These are phyloP conservation scores for Dipodascopsis uninucleata DNA, from an alignment of 805 yeast species.

Conservation along the genomic window DNA sequence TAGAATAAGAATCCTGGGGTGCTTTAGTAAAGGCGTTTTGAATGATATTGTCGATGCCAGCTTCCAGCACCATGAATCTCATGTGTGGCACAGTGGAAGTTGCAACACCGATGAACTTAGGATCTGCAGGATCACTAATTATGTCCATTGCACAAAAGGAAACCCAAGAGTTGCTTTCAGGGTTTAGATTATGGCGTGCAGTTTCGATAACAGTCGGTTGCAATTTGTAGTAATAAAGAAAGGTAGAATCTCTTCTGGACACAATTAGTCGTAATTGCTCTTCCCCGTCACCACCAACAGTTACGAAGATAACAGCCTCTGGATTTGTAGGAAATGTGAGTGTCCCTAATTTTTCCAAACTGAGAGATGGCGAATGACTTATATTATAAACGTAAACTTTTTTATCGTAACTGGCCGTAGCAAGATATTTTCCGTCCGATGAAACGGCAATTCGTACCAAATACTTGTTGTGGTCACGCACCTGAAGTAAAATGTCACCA, in stretches of 20 bases:
- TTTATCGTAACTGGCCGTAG: conserved; percentile 38
- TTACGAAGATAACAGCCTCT: conserved; percentile 22
- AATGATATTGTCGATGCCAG: conserved; percentile 35
- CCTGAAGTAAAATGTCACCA: conserved; percentile 23
- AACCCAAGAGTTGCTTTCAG: conserved; percentile 27
- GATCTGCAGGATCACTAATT: conserved; percentile 18
- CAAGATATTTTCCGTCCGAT: conserved; percentile 35
- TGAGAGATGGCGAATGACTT: too few species aligned
- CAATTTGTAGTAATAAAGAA: conserved; percentile 26
- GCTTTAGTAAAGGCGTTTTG: conserved; percentile 49
- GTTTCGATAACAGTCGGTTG: conserved; percentile 15
- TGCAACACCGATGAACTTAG: conserved; percentile 49
- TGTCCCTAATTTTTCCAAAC: conserved; percentile 10
- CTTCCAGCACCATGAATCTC: conserved; percentile 54
- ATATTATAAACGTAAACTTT: conserved; percentile 23
- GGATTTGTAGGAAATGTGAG: conserved; percentile 25
- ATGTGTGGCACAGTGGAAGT: conserved; percentile 78
- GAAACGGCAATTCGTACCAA: conserved; percentile 40
- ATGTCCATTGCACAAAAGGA: conserved; percentile 30
- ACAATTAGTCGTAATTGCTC: conserved; percentile 13
- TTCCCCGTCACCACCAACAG: not conserved
- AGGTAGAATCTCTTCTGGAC: conserved; percentile 29
- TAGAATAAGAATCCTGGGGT: conserved; percentile 67
- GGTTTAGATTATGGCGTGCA: conserved; percentile 27
- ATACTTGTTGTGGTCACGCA: conserved; percentile 42